Evolutionary conservation across 2,329 filamentous ascomycete genomes (phyloP).

Genomic region (Fusarium subglutinans): DNA sequence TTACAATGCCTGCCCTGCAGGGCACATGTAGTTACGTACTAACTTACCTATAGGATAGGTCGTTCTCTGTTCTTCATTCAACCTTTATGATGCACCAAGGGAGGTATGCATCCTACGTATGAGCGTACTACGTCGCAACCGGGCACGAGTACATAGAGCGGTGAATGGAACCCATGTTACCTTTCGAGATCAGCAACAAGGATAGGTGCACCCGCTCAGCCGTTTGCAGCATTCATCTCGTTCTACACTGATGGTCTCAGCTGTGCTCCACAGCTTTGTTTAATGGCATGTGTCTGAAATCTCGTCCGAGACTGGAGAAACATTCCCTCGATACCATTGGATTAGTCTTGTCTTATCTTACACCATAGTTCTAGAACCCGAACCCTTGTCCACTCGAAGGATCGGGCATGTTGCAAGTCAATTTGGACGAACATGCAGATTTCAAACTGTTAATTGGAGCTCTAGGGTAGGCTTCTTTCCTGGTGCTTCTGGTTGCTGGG

Average conservation of each 20-base stretch:
- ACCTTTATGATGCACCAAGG: background rate
- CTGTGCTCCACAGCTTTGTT: background rate
- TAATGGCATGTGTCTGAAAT: background rate
- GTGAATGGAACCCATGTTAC: background rate
- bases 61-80: background rate
- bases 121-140: background rate
- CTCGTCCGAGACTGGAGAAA: background rate
- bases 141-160: background rate
- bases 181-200: constrained; percentile 10
- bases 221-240: background rate
- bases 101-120: background rate
- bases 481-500: constrained; percentile 22
- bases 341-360: background rate
- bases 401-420: background rate
- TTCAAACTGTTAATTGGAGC: background rate
- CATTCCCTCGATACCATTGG: background rate
- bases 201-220: background rate
- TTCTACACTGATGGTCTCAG: background rate
- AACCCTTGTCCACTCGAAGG: background rate
- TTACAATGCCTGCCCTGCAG: background rate
- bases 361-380: background rate
- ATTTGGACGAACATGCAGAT: background rate
- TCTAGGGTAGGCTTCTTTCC: background rate
- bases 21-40: background rate
- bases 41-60: background rate